Conservation (phyloP, 176 grass and related monocot genomes). For the Oryza meridionalis region DNA sequence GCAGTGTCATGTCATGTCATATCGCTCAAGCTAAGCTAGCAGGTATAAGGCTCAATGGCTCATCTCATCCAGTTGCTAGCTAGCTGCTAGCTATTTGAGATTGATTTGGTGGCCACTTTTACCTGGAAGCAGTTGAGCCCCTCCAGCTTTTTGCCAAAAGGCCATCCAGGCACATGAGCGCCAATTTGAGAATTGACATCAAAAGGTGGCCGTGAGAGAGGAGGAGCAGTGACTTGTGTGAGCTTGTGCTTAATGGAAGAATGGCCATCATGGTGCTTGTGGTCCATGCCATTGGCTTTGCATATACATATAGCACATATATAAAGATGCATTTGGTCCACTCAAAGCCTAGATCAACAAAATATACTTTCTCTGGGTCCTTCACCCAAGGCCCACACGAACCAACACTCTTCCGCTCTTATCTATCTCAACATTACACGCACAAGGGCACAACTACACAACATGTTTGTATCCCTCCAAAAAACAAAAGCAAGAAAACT, state of each 20-base stretch:
- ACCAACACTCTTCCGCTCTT: background rate
- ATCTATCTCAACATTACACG: conserved; percentile 15
- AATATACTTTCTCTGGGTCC: conserved; percentile 15
- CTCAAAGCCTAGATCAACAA: conserved; percentile 37
- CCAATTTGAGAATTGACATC: conserved; percentile 53
- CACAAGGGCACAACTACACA: background rate
- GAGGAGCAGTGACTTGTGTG: background rate
- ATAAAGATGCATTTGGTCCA: conserved; percentile 40
- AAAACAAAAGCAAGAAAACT: background rate
- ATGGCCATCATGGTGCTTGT: conserved; percentile 53
- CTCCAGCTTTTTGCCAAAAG: conserved; percentile 66
- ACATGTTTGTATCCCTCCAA: background rate
- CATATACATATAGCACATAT: conserved; percentile 4
- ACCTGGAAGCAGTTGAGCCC: conserved; percentile 58
- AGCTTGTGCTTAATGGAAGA: conserved; percentile 42
- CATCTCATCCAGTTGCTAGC: background rate
- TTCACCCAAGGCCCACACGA: conserved; percentile 12
- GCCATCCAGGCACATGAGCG: conserved; percentile 62
- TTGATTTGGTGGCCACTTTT: conserved; percentile 50
- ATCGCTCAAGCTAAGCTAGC: background rate
- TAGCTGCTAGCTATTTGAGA: background rate
- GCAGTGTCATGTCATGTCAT: conserved; percentile 46
- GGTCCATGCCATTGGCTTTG: conserved; percentile 35
- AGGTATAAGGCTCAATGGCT: background rate
- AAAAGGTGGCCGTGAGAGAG: conserved; percentile 38